Evolutionary conservation across 2,329 filamentous ascomycete genomes (phyloP).

Genomic region (Trematosphaeria pertusa): DNA sequence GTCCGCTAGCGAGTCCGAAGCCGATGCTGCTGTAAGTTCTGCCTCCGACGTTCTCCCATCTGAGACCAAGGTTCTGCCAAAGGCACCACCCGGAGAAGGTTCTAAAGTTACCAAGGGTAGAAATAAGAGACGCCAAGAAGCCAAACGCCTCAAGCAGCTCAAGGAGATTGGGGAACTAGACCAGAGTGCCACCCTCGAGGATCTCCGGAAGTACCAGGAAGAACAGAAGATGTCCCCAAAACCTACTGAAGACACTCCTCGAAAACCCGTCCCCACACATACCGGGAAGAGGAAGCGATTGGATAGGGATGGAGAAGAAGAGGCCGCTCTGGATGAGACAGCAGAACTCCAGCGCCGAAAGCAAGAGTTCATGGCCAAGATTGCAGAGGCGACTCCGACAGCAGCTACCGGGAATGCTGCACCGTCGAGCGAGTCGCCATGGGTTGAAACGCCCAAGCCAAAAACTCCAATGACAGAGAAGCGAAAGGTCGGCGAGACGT

Average conservation of each 20-base stretch:
- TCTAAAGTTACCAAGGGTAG: conserved; percentile 59
- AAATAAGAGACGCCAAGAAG: conserved; percentile 61
- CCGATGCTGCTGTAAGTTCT: conserved; percentile 45
- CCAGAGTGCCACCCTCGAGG: conserved; percentile 57
- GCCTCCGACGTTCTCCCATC: conserved; percentile 31
- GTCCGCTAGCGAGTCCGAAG: conserved; percentile 43
- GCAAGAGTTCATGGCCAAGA: conserved; percentile 29
- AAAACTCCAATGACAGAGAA: no score
- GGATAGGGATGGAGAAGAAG: conserved; percentile 32
- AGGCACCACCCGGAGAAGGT: conserved; percentile 59
- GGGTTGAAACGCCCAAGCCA: no score
- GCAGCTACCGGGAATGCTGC: no score
- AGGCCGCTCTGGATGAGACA: conserved; percentile 11
- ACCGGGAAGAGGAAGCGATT: conserved; percentile 33
- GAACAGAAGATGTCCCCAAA: conserved; percentile 2
- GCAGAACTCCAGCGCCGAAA: conserved; percentile 30
- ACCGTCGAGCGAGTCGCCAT: no score
- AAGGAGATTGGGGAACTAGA: conserved; percentile 62
- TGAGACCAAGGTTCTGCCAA: no score
- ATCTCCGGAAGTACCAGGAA: conserved; percentile 59
- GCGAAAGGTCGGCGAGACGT: no score
- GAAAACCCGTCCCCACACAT: conserved; percentile 14
- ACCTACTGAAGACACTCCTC: not conserved
- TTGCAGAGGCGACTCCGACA: conserved; percentile 11
- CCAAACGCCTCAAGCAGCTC: conserved; percentile 58